These are phyloP conservation scores for Malus hybrid DNA, from an alignment of 331 rosid species.

Conservation along the genomic window DNA sequence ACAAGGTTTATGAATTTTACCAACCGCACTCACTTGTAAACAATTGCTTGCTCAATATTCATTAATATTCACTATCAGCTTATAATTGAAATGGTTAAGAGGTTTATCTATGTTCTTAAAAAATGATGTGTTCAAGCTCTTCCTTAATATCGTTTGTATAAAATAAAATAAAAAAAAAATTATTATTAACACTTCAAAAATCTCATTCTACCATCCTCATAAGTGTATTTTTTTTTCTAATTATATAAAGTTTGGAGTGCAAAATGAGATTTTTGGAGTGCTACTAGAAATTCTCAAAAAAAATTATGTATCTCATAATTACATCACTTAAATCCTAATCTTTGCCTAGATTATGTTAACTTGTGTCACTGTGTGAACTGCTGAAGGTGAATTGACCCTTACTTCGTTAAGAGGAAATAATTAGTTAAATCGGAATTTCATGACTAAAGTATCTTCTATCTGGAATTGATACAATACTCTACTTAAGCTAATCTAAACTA, in stretches of 20 bases:
- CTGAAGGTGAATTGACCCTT: background rate
- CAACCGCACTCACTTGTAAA: slow-evolving; percentile 1
- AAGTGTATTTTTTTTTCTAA: too few relatives aligned
- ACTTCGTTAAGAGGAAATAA: background rate
- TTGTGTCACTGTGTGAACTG: background rate
- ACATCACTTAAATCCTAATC: too few relatives aligned
- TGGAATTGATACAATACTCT: background rate
- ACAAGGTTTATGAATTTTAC: background rate
- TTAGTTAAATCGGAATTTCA: background rate
- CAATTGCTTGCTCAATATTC: background rate
- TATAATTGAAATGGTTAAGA: too few relatives aligned
- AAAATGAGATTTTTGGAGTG: too few relatives aligned
- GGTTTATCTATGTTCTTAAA: background rate
- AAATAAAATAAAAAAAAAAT: too few relatives aligned
- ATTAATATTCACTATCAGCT: background rate
- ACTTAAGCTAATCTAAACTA: background rate
- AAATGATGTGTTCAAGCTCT: background rate
- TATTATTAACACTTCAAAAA: too few relatives aligned
- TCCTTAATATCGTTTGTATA: too few relatives aligned
- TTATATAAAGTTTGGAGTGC: too few relatives aligned
- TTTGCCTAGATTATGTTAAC: background rate
- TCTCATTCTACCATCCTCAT: too few relatives aligned
- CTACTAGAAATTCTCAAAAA: too few relatives aligned
- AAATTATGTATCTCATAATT: background rate
- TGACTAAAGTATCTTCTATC: background rate